A percentile compares a stretch with the other conserved stretches of the same genome.
phyloP scores from a whole-genome alignment of 768 basidiomycete genomes.

The Tephrocybe sp. region DNA sequence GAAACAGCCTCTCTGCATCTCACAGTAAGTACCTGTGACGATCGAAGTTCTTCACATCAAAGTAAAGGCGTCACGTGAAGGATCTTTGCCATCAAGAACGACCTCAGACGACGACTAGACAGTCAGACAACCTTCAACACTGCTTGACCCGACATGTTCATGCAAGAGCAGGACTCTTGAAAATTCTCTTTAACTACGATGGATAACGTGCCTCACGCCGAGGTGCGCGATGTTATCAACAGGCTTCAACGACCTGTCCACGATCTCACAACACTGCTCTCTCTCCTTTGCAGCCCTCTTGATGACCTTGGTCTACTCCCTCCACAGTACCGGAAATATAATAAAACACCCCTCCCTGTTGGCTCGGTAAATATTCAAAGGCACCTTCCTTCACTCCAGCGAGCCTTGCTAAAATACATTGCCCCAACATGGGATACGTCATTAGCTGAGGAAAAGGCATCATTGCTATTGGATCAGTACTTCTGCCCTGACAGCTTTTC shows the following conservation, averaged over 20 bases:
- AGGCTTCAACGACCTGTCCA: conserved; percentile 46
- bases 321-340: conserved; percentile 48
- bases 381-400: conserved; percentile 62
- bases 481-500: conserved; percentile 70
- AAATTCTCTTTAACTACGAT: neutral
- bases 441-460: conserved; percentile 49
- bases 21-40: neutral
- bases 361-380: conserved; percentile 32
- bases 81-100: neutral
- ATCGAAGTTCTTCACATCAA: neutral
- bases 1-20: neutral
- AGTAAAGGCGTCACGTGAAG: neutral
- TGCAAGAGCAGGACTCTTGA: neutral
- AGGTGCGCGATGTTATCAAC: conserved; percentile 40
- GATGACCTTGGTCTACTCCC: conserved; percentile 58
- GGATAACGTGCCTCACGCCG: conserved; percentile 15
- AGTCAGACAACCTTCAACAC: too few species aligned
- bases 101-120: too few species aligned
- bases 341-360: conserved; percentile 35
- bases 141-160: neutral
- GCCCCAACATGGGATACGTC: conserved; percentile 66
- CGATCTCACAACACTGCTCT: conserved; percentile 51
- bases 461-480: conserved; percentile 58
- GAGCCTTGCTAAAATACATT: conserved; percentile 59
- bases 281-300: conserved; percentile 60